Base-by-base conservation (phyloP, 495 filamentous ascomycete species). In the Penicillium pulvis region DNA sequence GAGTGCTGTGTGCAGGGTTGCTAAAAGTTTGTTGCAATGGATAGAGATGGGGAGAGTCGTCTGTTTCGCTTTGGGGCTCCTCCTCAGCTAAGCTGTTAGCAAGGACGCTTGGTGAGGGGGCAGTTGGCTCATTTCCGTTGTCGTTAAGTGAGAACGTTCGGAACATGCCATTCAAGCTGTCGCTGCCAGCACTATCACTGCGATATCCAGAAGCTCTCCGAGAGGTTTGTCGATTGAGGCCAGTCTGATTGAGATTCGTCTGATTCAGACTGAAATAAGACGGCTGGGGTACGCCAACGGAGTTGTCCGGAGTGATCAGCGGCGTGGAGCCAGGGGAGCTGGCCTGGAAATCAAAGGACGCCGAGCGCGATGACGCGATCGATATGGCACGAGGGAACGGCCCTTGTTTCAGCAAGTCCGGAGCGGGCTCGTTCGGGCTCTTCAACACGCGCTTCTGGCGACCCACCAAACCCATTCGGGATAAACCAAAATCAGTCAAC, bases 401-500 rank as follows among this genome's bases (percentile, higher is more conserved):
- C 0, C 93, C 92, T 62, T 94, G 88, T 70, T 94, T 97, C 39
- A 98, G 83, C 30, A 97, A 76, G 74, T 98, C 94, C 8, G 93
- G 93, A 0, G 87, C 90, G 47, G 89, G 84, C 54, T 97, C 92
- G 41, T 87, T 85, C 39, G 85, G 85, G 63, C 85, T 90, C 70
- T 91, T 91, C 52, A 96, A 80, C 12, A 91, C 90, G 62, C 95
- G 85, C 75, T 98, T 98, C 69, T 98, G 94, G 58, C 94, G 90
- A 49, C 94, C 94, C 55, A 98, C 88, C 42, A 98, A 79, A 65
- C 95, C 94, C 95, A 98, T 98, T 30, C 94, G 87, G 17, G 94
- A 98, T 28, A 98, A 78, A 45, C 94, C 94, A 75, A 98, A 98
- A 75, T 98, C 94, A 6, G 94, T 98, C 65, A 98, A 76, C 76